phyloP scores from a whole-genome alignment of 2,329 filamentous ascomycete species.

The Arthrocladium fulminans region DNA sequence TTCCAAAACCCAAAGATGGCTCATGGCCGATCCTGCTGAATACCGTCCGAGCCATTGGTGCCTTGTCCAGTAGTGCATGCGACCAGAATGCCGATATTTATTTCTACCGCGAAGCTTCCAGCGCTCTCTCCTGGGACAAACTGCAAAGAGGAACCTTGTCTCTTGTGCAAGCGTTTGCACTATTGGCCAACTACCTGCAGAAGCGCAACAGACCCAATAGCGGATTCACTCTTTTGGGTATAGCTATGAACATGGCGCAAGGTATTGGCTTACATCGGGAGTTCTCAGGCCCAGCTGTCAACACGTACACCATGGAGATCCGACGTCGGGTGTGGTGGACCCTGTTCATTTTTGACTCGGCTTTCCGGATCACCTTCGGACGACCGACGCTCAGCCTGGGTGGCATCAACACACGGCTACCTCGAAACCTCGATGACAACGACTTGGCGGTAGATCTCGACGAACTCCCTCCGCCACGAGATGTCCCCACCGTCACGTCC shows the following conservation, averaged over 20 bases:
- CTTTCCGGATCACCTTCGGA: slow-evolving; percentile 11
- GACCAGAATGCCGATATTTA: slow-evolving; percentile 29
- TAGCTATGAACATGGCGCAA: slow-evolving; percentile 37
- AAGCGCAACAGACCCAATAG: slow-evolving; percentile 45
- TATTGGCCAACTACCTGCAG: slow-evolving; percentile 45
- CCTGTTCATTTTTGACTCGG: slow-evolving; percentile 24
- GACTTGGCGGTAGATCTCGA: slow-evolving; percentile 7
- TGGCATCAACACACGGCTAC: slow-evolving; percentile 7
- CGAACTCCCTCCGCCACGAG: slow-evolving; percentile 2
- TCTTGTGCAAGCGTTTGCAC: slow-evolving; percentile 39
- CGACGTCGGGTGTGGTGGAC: slow-evolving; percentile 37
- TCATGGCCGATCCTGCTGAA: slow-evolving; percentile 16
- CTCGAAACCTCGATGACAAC: slow-evolving; percentile 7
- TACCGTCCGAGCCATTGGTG: slow-evolving; percentile 15
- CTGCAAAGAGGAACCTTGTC: slow-evolving; percentile 42
- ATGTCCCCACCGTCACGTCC: slow-evolving; percentile 2
- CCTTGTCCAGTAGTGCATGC: slow-evolving; percentile 13
- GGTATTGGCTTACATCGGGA: slow-evolving; percentile 39
- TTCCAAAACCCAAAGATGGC: slow-evolving; percentile 9
- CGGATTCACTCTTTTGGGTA: slow-evolving; percentile 34
- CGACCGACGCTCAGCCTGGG: slow-evolving; percentile 3
- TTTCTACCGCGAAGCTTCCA: slow-evolving; percentile 40
- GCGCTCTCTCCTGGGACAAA: slow-evolving; percentile 30
- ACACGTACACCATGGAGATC: slow-evolving; percentile 20
- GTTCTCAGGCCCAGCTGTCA: neutral